A percentile compares a stretch with the other conserved stretches of the same genome.
phyloP scores from a whole-genome alignment of 805 yeast species.

The Saturnispora sekii region DNA sequence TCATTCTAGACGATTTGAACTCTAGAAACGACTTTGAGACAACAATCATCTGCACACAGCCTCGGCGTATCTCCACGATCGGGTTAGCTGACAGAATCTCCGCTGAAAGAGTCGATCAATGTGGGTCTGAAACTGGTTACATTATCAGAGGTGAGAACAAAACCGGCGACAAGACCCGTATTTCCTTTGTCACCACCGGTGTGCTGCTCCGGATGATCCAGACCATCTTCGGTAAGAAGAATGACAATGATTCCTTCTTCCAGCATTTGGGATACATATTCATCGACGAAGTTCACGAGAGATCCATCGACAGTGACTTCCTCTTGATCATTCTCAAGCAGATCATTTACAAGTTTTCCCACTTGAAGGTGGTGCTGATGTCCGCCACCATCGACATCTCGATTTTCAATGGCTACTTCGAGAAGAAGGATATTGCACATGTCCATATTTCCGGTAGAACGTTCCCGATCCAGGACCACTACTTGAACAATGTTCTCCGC shows the following conservation, averaged over 20 bases:
- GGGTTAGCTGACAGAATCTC: conserved; percentile 91
- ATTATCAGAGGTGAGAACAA: conserved; percentile 84
- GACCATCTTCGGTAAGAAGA: conserved; percentile 26
- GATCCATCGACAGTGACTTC: conserved; percentile 86
- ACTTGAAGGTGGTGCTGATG: conserved; percentile 71
- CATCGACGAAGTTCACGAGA: conserved; percentile 94
- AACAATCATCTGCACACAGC: conserved; percentile 81
- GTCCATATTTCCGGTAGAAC: conserved; percentile 89
- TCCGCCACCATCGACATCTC: conserved; percentile 83
- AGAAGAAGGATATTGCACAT: conserved; percentile 34
- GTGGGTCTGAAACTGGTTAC: conserved; percentile 81
- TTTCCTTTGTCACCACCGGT: conserved; percentile 91
- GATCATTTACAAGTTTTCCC: conserved; percentile 39
- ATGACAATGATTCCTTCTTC: conserved; percentile 31
- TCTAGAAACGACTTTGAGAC: conserved; percentile 39
- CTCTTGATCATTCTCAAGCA: conserved; percentile 67
- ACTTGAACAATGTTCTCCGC: conserved; percentile 56
- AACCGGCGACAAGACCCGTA: conserved; percentile 49
- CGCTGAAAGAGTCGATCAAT: conserved; percentile 56
- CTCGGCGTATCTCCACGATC: conserved; percentile 90
- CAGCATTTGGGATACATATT: conserved; percentile 58
- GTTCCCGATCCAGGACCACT: conserved; percentile 75
- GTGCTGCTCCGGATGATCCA: conserved; percentile 81
- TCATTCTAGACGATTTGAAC: conserved; percentile 61
- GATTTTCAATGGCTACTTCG: conserved; percentile 60